These are phyloP conservation scores for Rosellinia necatrix DNA, from an alignment of 2,329 filamentous ascomycete genomes.

Conservation along the genomic window DNA sequence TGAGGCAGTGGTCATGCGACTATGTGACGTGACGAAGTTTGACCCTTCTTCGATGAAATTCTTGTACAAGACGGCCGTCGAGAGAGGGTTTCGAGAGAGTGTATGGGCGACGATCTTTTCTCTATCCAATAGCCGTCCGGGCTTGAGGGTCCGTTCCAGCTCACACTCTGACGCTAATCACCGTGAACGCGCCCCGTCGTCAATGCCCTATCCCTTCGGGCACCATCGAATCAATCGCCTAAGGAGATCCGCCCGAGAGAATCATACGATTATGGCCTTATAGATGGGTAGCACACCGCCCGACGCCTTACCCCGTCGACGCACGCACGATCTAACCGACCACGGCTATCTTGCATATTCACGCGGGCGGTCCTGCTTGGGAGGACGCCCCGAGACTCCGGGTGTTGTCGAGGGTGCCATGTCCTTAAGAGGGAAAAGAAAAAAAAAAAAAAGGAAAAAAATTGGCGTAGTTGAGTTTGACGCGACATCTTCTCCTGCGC, in stretches of 20 bases:
- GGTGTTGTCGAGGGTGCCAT: neutral
- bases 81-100: neutral
- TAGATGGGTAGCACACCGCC: slow-evolving; percentile 3
- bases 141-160: slow-evolving; percentile 4
- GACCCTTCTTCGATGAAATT: too few relatives aligned
- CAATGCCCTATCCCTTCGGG: neutral
- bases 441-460: too few relatives aligned
- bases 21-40: neutral
- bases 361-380: neutral
- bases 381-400: neutral
- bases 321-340: neutral
- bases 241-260: slow-evolving; percentile 1
- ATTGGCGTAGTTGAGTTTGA: too few relatives aligned
- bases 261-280: slow-evolving; percentile 21
- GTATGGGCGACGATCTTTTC: slow-evolving; percentile 1
- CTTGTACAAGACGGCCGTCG: neutral
- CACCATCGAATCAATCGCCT: neutral
- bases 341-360: neutral
- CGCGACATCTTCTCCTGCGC: neutral
- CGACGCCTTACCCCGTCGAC: neutral
- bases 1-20: neutral
- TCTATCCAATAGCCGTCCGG: slow-evolving; percentile 1
- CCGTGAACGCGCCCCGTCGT: neutral
- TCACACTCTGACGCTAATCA: neutral
- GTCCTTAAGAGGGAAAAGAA: too few relatives aligned